These are phyloP conservation scores for Cicer bijugum DNA, from an alignment of 306 rosid genomes.

Conservation along the genomic window DNA sequence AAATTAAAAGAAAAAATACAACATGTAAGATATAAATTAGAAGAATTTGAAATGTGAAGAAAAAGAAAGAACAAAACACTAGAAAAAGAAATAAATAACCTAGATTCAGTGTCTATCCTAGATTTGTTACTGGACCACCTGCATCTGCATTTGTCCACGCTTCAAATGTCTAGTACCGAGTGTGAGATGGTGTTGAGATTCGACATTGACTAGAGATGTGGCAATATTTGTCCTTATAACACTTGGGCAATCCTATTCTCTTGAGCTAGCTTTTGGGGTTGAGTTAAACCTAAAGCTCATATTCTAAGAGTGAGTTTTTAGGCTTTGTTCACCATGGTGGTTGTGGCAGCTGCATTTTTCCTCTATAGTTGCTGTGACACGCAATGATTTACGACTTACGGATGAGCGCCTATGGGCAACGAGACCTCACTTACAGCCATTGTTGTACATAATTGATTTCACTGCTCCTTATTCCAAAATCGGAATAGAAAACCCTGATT, in stretches of 20 bases:
- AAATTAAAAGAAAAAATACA: not conserved
- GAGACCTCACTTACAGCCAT: not conserved
- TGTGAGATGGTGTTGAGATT: too few relatives aligned
- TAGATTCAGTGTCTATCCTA: too few relatives aligned
- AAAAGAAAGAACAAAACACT: not conserved
- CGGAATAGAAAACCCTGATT: conserved; percentile 4
- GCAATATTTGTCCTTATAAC: not conserved
- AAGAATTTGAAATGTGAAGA: not conserved
- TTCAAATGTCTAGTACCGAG: too few relatives aligned
- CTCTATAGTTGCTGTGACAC: not conserved
- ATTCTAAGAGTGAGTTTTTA: not conserved
- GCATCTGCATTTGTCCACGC: too few relatives aligned
- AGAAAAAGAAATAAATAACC: not conserved
- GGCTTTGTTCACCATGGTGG: not conserved
- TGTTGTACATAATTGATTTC: not conserved
- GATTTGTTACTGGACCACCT: too few relatives aligned
- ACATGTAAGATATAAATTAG: not conserved
- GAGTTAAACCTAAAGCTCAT: not conserved
- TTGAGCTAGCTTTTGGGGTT: not conserved
- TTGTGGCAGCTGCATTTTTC: not conserved
- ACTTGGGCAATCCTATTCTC: not conserved
- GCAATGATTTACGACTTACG: not conserved
- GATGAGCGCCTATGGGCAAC: not conserved
- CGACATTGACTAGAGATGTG: not conserved
- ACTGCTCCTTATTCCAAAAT: conserved; percentile 12